Conservation (phyloP, 2,329 filamentous ascomycete species). For the Claviceps digitariae region DNA sequence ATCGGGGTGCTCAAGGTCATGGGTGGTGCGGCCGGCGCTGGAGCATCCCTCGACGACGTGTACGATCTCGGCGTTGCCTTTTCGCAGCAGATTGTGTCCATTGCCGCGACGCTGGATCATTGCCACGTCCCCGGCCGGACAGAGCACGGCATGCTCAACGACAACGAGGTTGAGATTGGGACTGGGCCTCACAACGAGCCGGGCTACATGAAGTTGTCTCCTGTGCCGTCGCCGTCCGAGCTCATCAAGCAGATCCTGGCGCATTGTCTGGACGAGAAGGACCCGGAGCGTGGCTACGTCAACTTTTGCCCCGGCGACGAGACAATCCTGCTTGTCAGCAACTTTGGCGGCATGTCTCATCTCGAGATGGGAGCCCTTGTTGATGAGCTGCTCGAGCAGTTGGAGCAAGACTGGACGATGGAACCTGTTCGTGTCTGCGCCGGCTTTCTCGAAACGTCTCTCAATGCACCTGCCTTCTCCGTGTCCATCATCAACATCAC, state of each 20-base stretch:
- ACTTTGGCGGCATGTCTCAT: constrained; percentile 45
- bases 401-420: constrained; percentile 32
- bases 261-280: constrained; percentile 44
- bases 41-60: constrained; percentile 34
- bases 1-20: constrained; percentile 45
- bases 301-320: constrained; percentile 33
- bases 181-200: constrained; percentile 57
- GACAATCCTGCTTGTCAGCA: constrained; percentile 40
- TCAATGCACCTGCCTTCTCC: constrained; percentile 59
- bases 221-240: constrained; percentile 32
- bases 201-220: constrained; percentile 42
- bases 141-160: constrained; percentile 32
- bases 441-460: constrained; percentile 56
- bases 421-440: constrained; percentile 40
- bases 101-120: constrained; percentile 45
- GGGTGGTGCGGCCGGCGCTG: constrained; percentile 34
- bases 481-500: constrained; percentile 51
- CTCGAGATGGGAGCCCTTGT: constrained; percentile 42
- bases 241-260: constrained; percentile 44
- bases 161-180: constrained; percentile 46
- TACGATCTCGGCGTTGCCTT: constrained; percentile 36
- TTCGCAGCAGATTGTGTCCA: constrained; percentile 39
- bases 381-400: constrained; percentile 38
- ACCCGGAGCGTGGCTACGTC: constrained; percentile 36
- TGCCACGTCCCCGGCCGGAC: constrained; percentile 43